Base-by-base conservation (phyloP, 1,284 basidiomycete species). In the Melanopsichium pennsylvanicum region DNA sequence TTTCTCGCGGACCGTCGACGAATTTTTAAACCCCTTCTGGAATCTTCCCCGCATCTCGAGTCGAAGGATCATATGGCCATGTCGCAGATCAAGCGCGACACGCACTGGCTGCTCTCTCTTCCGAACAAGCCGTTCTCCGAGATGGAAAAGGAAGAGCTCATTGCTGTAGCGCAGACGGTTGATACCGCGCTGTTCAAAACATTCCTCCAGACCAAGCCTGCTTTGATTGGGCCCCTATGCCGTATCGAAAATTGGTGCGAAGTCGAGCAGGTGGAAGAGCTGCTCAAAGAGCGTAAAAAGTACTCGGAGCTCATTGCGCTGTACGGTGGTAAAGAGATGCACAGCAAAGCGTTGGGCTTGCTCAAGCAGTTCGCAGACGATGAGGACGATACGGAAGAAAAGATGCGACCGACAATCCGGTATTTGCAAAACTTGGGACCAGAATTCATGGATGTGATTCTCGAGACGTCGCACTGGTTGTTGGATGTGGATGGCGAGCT, bases 241-340 rank as follows among this genome's bases (percentile, higher is more conserved):
- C 86, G 96, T 32, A 85, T 95, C 33, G 88, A 91, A 18, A 97
- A 97, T 81, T 98, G 93, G 92, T 97, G 94, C 82, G 93, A 97
- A 77, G 93, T 97, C 0, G 88, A 88, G 2, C 92, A 97, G 78
- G 92, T 98, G 0, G 93, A 97, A 80, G 91, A 90, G 76, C 87
- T 93, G 54, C 82, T 99, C 36, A 86, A 87, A 66, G 87, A 88
- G 29, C 86, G 90, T 26, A 89, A 90, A 91, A 94, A 93, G 88
- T 91, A 87, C 76, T 86, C 88, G 2, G 96, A 98, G 81, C 85
- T 99, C 44, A 88, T 93, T 40, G 90, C 92, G 79, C 83, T 98
- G 32, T 98, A 97, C 80, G 88, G 91, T 74, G 93, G 92, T 38
- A 94, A 94, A 84, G 90, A 90, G 82, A 94, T 95, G 92, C 96